Base-by-base conservation (phyloP, 2,329 filamentous ascomycete genomes). In the Aspergillus ibericus region DNA sequence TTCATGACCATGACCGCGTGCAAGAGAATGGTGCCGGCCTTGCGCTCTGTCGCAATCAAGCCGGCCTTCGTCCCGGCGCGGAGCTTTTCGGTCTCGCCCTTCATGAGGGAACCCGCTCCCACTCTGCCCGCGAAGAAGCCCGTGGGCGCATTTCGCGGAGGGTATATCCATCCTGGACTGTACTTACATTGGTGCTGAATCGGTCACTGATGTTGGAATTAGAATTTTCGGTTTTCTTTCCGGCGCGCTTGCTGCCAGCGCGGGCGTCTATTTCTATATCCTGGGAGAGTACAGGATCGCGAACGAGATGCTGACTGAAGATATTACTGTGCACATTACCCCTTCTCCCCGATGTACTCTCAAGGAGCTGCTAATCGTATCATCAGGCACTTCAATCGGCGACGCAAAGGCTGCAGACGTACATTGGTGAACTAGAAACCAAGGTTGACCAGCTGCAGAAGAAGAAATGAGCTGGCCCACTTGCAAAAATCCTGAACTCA, bases 141-240 rank as follows among this genome's bases (percentile, higher is more conserved):
- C 7, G 83, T 90, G 53, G 88, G 88, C 56, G 88, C 88, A 66
- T 90, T 90, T 72, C 79, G 88, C 71, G 88, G 87, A 80, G 87
- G 87, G 88, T 90, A 75, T 81, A 32, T 40, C 53, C 20, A 4
- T 9, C 27, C 38, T 56, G 1, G 29, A n/a, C 36, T 53, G 27
- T 18, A 5, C 20, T 50, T 53, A 5, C 9, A 32, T 32, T 2
- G 29, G 8, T 10, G 29, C 29, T 32, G 29, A 35, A 47, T 34
- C 56, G 55, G 47, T 51, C 29, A 29, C 44, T 57, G 22, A 55
- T 40, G 9, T 1, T 15, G 13, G 13, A 49, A 34, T 16, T 61
- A 97, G 93, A 59, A 80, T 97, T 60, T 92, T 96, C 70, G 93
- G 93, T 53, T 98, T 98, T 82, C 87, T 98, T 52, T 82, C 95